Evolutionary conservation across 345 rosid genomes (phyloP), one percentile per base, ranked within the genome.

Genomic region (Erucastrum elatum): DNA sequence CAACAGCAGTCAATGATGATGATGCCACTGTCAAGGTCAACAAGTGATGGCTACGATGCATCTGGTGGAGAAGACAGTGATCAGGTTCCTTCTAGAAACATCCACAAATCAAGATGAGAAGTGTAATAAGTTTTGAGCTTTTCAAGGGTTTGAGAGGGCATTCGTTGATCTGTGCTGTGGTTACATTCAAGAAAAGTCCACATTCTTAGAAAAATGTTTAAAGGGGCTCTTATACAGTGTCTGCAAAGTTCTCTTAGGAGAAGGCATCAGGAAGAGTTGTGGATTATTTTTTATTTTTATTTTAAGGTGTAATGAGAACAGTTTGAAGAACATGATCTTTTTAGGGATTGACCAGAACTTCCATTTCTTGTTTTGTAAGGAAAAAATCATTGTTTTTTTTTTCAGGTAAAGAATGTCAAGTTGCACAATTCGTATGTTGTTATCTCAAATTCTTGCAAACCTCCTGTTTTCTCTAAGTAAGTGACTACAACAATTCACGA

Each of bases 61-160:
- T 95, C 99, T 10, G 97, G 97, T 17, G 99, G 99, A 25, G 99
- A 95, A 84, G 99, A 95, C 74, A 95, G 99, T 35, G 99, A 93
- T 76, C 86, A 89, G 75, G 92, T 93, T 77, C 92, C 99, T 75
- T 84, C 90, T 12, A 87, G 99, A 82, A 82, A 82, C 65, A 83
- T 86, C 55, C 87, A 91, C 65, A 90, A 89, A 77, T 84, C 97
- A 27, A 70, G 80, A 80, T 75, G 77, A 75, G 27, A 49, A n/a
- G 44, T 10, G 46, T 17, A 11, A 31, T 64, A 63, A 66, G 60
- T 27, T 44, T 78, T 12, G 69, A 49, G 78, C 61, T 73, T 72
- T 64, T 25, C 4, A 62, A 35, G 35, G 34, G 35, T 49, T 29
- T 46, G 70, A 61, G 75, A 68, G 21, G 70, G 72, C 64, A 73